phyloP scores from a whole-genome alignment of 139 green algal genomes.

The Chlorella ohadii region DNA sequence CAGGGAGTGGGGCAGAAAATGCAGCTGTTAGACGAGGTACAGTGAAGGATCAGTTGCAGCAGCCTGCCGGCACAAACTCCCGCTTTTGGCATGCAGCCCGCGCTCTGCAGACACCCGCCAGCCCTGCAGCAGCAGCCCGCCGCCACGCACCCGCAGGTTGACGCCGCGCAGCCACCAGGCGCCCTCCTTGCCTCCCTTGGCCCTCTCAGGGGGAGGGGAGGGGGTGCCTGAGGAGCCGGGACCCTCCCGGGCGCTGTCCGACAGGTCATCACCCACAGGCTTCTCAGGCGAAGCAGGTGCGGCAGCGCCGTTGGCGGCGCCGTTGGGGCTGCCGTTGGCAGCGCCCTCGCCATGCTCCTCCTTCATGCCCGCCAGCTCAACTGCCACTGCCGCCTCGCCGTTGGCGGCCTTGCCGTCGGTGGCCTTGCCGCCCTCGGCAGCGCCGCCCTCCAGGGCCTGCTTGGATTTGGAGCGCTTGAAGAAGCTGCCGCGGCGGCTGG shows the following conservation, averaged over 20 bases:
- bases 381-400: neutral
- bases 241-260: constrained; percentile 14
- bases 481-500: neutral
- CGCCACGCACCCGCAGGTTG: constrained; percentile 54
- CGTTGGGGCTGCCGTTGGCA: neutral
- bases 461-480: neutral
- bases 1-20: neutral
- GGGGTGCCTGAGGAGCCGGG: neutral
- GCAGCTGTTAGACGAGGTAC: no score
- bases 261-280: neutral
- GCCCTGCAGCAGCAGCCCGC: no score
- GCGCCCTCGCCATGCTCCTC: neutral
- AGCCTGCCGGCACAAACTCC: no score
- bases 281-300: no score
- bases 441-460: neutral
- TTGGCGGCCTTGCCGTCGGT: no score
- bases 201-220: neutral
- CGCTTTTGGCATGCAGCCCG: no score
- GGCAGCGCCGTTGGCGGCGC: neutral
- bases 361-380: constrained; percentile 19
- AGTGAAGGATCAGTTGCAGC: no score
- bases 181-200: constrained; percentile 24
- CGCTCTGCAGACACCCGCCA: no score
- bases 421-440: neutral
- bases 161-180: constrained; percentile 66